Evolutionary conservation across 2,329 filamentous ascomycete genomes (phyloP), one percentile per base, ranked within the genome.

Genomic region (Trichophyton mentagrophytes): DNA sequence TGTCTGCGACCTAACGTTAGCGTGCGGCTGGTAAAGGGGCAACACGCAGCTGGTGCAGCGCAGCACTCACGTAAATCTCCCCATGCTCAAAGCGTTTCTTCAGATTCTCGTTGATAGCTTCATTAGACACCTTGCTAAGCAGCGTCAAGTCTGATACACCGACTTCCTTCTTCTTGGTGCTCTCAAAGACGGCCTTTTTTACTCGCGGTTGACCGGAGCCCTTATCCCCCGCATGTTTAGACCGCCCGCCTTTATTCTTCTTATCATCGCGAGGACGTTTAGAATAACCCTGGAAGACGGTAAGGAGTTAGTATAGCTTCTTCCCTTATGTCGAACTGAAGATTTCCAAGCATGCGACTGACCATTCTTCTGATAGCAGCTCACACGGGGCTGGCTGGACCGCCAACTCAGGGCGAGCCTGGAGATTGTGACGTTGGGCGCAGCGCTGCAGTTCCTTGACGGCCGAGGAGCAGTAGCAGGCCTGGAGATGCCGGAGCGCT

Each of bases 31-130:
- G 27, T 9, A 2, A 27, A 38, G 38, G 17, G 40, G 36, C 30
- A 38, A 40, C 27, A 22, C 17, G 15, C 8, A 9, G 27, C 27
- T 7, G 27, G 1, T 17, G 11, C 42, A 38, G 33, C 3, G 33
- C 33, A 38, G 33, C 33, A 76, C 80, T 71, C 76, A 85, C 83
- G 79, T 99, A 99, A 74, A 99, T 99, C 77, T 99, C 92, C 74
- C 82, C 87, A 80, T 92, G 91, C 73, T 97, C 90, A 76, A 99
- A 99, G 64, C 93, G 86, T 79, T 97, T 95, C 81, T 96, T 96
- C 74, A 99, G 74, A 74, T 99, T 99, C 61, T 97, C 93, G 78
- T 99, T 99, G 80, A 99, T 99, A 64, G 92, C 91, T 75, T 99
- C 93, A 75, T 99, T 97, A 66, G 91, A 96, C 66, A 99, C 95